Evolutionary conservation across 2,329 filamentous ascomycete genomes (phyloP).

Genomic region (Teratosphaeria epicoccoides): DNA sequence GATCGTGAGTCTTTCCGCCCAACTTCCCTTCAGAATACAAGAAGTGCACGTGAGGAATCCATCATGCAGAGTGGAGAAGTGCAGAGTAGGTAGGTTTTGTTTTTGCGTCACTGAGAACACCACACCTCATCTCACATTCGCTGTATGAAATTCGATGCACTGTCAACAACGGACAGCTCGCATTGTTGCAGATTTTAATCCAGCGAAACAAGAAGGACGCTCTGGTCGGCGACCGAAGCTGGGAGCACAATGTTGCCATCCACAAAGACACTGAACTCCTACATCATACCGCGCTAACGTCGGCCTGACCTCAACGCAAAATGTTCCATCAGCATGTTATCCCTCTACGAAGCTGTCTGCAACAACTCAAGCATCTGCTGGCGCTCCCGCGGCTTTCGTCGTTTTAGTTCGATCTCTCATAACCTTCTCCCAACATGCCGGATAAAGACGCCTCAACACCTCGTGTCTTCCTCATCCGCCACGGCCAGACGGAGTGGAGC

Average conservation of each 20-base stretch:
- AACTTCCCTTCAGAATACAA: neutral
- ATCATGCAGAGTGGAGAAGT: neutral
- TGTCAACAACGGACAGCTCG: too few species aligned
- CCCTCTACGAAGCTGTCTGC: too few species aligned
- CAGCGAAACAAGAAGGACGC: too few species aligned
- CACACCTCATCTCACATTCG: neutral
- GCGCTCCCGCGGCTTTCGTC: neutral
- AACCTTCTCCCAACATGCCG: conserved; percentile 17
- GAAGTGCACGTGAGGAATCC: neutral
- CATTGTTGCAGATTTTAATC: too few species aligned
- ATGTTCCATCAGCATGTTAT: neutral
- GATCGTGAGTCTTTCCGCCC: too few species aligned
- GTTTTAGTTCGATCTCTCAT: neutral
- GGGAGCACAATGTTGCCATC: neutral
- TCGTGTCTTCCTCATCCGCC: conserved; percentile 71
- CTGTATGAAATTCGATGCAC: too few species aligned
- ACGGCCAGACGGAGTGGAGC: conserved; percentile 94
- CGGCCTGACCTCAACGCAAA: neutral
- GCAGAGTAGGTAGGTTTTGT: neutral
- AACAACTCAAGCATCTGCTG: neutral
- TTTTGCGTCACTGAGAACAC: neutral
- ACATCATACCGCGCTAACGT: neutral
- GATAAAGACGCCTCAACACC: conserved; percentile 43
- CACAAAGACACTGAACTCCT: neutral
- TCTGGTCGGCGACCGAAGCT: neutral